Evolutionary conservation across 2,329 filamentous ascomycete species (phyloP).

Genomic region (Alternaria angustiovoidea): DNA sequence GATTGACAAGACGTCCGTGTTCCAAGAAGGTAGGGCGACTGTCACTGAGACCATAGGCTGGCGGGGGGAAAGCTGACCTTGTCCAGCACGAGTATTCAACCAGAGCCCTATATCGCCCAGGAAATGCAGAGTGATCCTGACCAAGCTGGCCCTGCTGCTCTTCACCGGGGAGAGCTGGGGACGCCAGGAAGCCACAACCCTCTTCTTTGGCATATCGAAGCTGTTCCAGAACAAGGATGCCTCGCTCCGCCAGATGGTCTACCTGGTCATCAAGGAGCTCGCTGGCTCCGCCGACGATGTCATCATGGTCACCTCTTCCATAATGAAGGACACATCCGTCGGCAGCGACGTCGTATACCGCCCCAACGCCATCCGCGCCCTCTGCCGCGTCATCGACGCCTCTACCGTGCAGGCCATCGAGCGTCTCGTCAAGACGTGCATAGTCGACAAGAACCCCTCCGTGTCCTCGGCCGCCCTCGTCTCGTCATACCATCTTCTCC

Average conservation of each 20-base stretch:
- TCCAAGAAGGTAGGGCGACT: constrained; percentile 85
- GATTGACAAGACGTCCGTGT: constrained; percentile 96
- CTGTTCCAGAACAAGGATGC: constrained; percentile 99
- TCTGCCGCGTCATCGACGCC: constrained; percentile 94
- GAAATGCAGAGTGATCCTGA: constrained; percentile 91
- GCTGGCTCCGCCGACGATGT: constrained; percentile 96
- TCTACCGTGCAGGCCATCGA: constrained; percentile 98
- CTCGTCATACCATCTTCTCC: constrained; percentile 96
- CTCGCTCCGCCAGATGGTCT: constrained; percentile 97
- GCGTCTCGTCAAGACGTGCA: constrained; percentile 97
- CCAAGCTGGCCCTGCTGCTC: constrained; percentile 94
- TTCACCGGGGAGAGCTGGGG: constrained; percentile 98
- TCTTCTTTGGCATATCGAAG: constrained; percentile 98
- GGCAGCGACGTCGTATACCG: constrained; percentile 84
- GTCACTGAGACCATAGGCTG: constrained; percentile 2
- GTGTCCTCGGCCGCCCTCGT: constrained; percentile 96
- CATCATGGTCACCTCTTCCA: constrained; percentile 99
- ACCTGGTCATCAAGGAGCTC: constrained; percentile 97
- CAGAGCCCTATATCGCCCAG: constrained; percentile 94
- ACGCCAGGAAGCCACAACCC: constrained; percentile 93
- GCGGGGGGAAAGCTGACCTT: constrained; percentile 32
- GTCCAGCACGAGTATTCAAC: constrained; percentile 92
- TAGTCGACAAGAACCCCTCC: constrained; percentile 98
- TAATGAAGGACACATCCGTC: constrained; percentile 99
- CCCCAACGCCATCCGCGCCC: constrained; percentile 92